Conservation (phyloP, 352 stramenopile species). For the Phytophthora niederhauseri region DNA sequence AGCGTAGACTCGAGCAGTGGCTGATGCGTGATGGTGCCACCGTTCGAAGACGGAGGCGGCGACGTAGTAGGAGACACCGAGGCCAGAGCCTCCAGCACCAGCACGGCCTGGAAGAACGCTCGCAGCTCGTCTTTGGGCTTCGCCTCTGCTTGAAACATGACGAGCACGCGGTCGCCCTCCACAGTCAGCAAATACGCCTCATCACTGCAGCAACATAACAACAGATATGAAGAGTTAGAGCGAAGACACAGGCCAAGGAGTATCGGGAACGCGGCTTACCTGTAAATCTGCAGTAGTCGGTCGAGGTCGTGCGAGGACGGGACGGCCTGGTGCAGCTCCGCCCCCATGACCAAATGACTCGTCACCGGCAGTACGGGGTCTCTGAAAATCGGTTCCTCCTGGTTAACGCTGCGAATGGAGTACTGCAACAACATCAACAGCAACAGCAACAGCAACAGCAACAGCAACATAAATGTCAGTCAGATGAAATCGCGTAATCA, state of each 20-base stretch:
- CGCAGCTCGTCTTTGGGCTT: conserved; percentile 70
- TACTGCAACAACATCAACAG: conserved; percentile 34
- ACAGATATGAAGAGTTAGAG: background rate
- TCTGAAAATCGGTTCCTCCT: conserved; percentile 56
- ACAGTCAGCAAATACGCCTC: conserved; percentile 66
- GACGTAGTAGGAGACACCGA: conserved; percentile 19
- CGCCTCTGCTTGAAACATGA: conserved; percentile 60
- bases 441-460: too few relatives aligned
- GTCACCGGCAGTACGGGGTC: conserved; percentile 57
- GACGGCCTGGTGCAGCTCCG: conserved; percentile 52
- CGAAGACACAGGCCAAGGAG: background rate
- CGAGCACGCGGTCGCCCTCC: conserved; percentile 37
- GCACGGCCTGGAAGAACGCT: conserved; percentile 71
- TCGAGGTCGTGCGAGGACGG: conserved; percentile 49
- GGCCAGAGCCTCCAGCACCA: conserved; percentile 53
- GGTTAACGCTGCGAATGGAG: conserved; percentile 67
- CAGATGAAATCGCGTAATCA: conserved; percentile 15
- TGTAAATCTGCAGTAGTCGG: conserved; percentile 55
- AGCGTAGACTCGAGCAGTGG: conserved; percentile 56
- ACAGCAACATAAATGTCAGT: conserved; percentile 1
- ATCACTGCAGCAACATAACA: conserved; percentile 40
- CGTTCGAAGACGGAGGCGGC: conserved; percentile 20
- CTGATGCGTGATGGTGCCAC: conserved; percentile 24
- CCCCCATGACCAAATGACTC: conserved; percentile 59
- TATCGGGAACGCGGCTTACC: conserved; percentile 24